These are phyloP conservation scores for Moniliophthora roreri DNA, from an alignment of 1,284 basidiomycete species.

Conservation along the genomic window DNA sequence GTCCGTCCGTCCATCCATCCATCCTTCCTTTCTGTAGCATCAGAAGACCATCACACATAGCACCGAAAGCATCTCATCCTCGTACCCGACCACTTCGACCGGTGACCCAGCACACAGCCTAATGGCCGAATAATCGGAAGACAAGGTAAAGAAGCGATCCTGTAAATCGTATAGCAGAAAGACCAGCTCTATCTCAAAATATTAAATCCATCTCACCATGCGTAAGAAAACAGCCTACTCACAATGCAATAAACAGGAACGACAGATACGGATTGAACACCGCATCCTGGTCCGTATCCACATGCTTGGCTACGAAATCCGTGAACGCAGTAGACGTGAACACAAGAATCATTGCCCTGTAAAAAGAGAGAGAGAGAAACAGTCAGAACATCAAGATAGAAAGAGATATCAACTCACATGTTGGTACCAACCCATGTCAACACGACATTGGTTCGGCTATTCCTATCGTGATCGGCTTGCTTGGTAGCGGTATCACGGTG, in stretches of 20 bases:
- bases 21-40: too few species aligned
- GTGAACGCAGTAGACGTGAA: slow-evolving; percentile 82
- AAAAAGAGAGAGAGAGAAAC: slow-evolving; percentile 12
- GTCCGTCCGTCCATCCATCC: too few species aligned
- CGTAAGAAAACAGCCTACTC: slow-evolving; percentile 32
- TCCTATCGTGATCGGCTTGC: slow-evolving; percentile 83
- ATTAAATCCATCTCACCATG: slow-evolving; percentile 6
- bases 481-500: slow-evolving; percentile 87
- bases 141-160: slow-evolving; percentile 80
- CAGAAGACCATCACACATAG: neutral
- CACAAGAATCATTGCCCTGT: slow-evolving; percentile 71
- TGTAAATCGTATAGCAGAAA: slow-evolving; percentile 77
- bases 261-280: slow-evolving; percentile 85
- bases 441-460: slow-evolving; percentile 82
- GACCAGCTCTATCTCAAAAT: slow-evolving; percentile 54
- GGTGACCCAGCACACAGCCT: slow-evolving; percentile 13
- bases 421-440: slow-evolving; percentile 85
- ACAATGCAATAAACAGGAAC: slow-evolving; percentile 82
- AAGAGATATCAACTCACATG: slow-evolving; percentile 67
- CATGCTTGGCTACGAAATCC: slow-evolving; percentile 55
- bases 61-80: neutral
- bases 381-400: too few species aligned
- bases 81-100: neutral
- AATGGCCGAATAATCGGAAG: slow-evolving; percentile 66
- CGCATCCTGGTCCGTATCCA: slow-evolving; percentile 44